phyloP scores from a whole-genome alignment of 306 rosid genomes.

The Lupinus albus region DNA sequence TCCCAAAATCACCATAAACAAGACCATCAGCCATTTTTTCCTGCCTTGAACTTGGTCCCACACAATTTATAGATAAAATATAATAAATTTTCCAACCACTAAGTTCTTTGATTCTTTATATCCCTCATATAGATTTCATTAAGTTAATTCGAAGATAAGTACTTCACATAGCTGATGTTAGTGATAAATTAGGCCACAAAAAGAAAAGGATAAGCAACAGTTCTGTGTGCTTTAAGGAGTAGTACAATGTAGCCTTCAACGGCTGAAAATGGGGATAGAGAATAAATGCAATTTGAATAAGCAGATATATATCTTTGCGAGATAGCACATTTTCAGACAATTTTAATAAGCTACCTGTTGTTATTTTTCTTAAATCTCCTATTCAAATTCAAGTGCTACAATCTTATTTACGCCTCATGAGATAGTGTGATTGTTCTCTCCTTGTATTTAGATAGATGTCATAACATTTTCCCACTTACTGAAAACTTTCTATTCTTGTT shows the following conservation, averaged over 20 bases:
- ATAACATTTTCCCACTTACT: too few relatives aligned
- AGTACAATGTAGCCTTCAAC: constrained; percentile 23
- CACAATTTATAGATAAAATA: neutral
- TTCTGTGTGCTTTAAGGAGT: neutral
- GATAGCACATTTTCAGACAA: neutral
- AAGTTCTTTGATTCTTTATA: constrained; percentile 12
- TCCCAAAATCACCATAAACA: constrained; percentile 25
- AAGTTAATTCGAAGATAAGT: neutral
- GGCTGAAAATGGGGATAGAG: neutral
- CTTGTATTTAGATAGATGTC: too few relatives aligned
- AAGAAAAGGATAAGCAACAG: neutral
- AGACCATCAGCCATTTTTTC: constrained; percentile 6
- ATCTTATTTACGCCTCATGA: constrained; percentile 1
- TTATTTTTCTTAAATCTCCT: neutral
- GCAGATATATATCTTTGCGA: neutral
- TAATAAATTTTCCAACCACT: constrained; percentile 7
- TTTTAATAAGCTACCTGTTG: neutral
- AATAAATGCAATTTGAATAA: neutral
- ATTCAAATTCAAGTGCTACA: neutral
- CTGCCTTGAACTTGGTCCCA: neutral
- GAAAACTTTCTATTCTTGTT: too few relatives aligned
- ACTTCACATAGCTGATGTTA: neutral
- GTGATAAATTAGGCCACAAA: neutral
- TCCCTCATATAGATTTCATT: neutral
- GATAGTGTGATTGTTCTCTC: too few relatives aligned